Evolutionary conservation across 2,329 filamentous ascomycete species (phyloP), one percentile per base, ranked within the genome.

Genomic region (Penicillium sp.): DNA sequence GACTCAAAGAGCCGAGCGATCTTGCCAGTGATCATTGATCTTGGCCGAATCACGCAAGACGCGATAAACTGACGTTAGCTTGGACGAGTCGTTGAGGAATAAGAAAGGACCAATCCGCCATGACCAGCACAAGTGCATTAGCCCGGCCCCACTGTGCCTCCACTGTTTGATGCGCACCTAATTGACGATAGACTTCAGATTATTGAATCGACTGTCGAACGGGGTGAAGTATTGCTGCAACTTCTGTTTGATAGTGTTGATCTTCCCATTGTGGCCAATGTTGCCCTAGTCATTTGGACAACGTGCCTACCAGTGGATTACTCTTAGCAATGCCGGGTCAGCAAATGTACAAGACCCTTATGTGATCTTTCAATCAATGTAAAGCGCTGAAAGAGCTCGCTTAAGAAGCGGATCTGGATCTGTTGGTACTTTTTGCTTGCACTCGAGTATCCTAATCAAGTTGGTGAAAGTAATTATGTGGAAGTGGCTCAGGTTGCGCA

Each of bases 31-130:
- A 43, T 33, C 25, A 11, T 51, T 13, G 37, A 25, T 33, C 55
- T 62, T 62, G 64, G 56, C 60, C 40, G 42, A 42, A 70, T 69
- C 70, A 72, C 70, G 70, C 70, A 68, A 72, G 49, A 56, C 45
- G 8, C 38, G 55, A 52, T 22, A 38, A 52, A 63, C 58, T 72
- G 70, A 71, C 70, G 70, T 69, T 65, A 65, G 59, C 59, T 33
- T 48, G 49, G 19, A 51, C 61, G 45, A 65, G 59, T 69, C 7
- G 37, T 33, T 25, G 30, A 14, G 25, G 19, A 42, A 28, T 30
- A 42, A 30, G 35, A 48, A 6, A 48, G 5, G 42, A 33, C 38
- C 28, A 52, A 35, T 30, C 37, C 45, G 10, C 48, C 22, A 35
- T 14, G 13, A 14, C 11, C 3, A 28, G 19, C 19, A 22, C 19